Base-by-base conservation (phyloP, 2,329 filamentous ascomycete genomes). In the Phyllosticta ampelicida region DNA sequence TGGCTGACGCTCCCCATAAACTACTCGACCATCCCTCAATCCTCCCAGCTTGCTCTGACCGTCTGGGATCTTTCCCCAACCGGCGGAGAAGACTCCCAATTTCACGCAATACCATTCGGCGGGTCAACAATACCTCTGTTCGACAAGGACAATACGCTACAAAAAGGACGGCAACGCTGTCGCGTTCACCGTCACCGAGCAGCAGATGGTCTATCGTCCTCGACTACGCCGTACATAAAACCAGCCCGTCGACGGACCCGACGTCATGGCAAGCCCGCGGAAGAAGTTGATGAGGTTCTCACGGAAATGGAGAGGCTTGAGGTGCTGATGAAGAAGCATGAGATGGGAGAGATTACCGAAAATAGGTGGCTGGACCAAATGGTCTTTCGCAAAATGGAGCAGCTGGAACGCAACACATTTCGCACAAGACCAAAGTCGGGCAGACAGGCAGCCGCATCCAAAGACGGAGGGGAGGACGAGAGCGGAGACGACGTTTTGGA, bases 291-390 rank as follows among this genome's bases (percentile, higher is more conserved):
- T n/a, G 84, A 87, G 59, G 86, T 86, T 64, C 84, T 95, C 60
- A 85, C 89, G 56, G 94, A 99, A 72, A 80, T 96, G 61, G 90
- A 96, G 65, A 81, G 94, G 18, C 81, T 99, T 64, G 91, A 97
- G 68, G 86, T 84, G 56, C 73, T 97, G 20, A 87, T 99, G 69
- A 99, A 99, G 74, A 95, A 96, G 73, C 94, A 97, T 68, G 95
- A 99, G 69, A 95, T 96, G 87, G 91, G 90, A 18, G 94, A 99
- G 70, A 92, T 99, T 23, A 85, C 89, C 0, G 84, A 90, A 16
- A 87, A 96, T 53, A 89, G 95, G 66, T 99, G 94, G 95, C 81
- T 99, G 50, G 94, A 99, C 70, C 89, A 94, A 67, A 80, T 97
- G 65, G 91, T 96, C 2, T 99, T 95, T 70, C 85, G 92, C 48